phyloP scores from a whole-genome alignment of 805 yeast species.

The Spathaspora boniae region DNA sequence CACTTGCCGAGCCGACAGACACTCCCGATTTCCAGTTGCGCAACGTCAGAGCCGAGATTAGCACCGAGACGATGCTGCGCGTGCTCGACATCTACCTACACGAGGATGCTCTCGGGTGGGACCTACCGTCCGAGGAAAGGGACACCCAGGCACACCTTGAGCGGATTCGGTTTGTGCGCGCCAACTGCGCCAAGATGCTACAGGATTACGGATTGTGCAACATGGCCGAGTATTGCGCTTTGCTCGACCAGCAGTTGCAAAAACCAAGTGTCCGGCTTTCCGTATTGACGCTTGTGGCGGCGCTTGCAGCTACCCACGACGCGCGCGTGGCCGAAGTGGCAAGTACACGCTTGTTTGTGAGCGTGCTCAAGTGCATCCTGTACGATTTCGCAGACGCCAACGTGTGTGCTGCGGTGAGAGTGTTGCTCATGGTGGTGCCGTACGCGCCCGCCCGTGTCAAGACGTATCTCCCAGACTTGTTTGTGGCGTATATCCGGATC shows the following conservation, averaged over 20 bases:
- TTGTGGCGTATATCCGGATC: slow-evolving; percentile 43
- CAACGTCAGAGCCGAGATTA: slow-evolving; percentile 18
- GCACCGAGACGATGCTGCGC: slow-evolving; percentile 18
- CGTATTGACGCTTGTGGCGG: slow-evolving; percentile 34
- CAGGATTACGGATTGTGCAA: slow-evolving; percentile 39
- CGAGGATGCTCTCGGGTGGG: slow-evolving; percentile 14
- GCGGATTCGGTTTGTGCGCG: slow-evolving; percentile 44
- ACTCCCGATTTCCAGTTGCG: slow-evolving; percentile 21
- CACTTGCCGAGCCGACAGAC: slow-evolving; percentile 14
- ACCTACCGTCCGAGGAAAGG: slow-evolving; percentile 14
- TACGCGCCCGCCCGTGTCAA: slow-evolving; percentile 36
- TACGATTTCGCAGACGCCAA: slow-evolving; percentile 41
- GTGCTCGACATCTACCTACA: slow-evolving; percentile 24
- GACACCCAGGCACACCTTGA: slow-evolving; percentile 42
- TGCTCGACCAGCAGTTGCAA: slow-evolving; percentile 34
- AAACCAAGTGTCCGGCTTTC: slow-evolving; percentile 33
- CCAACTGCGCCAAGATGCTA: slow-evolving; percentile 41
- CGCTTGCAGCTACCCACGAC: slow-evolving; percentile 24
- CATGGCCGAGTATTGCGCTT: slow-evolving; percentile 32
- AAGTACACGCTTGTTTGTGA: slow-evolving; percentile 33
- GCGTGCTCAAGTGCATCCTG: slow-evolving; percentile 34
- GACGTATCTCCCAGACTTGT: slow-evolving; percentile 35
- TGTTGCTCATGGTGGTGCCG: slow-evolving; percentile 38
- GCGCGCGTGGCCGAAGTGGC: slow-evolving; percentile 26
- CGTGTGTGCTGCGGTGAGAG: slow-evolving; percentile 31